phyloP scores from a whole-genome alignment of 768 basidiomycete genomes.

The Neoboletus magnificus region DNA sequence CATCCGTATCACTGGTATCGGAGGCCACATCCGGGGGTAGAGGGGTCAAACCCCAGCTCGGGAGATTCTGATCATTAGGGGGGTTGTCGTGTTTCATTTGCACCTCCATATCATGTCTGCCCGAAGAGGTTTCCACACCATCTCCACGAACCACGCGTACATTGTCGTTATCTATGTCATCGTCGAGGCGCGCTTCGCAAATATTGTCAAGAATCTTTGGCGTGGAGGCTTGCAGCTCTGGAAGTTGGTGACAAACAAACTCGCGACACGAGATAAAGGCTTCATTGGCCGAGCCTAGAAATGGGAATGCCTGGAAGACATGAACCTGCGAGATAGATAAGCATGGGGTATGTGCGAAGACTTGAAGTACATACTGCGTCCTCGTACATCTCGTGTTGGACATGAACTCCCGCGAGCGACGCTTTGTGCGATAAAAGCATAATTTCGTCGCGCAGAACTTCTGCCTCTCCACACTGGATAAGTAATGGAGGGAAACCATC shows the following conservation, averaged over 20 bases:
- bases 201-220: constrained; percentile 51
- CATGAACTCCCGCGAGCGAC: constrained; percentile 76
- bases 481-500: constrained; percentile 83
- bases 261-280: constrained; percentile 69
- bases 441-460: constrained; percentile 93
- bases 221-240: constrained; percentile 46
- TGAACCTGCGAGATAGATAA: constrained; percentile 55
- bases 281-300: constrained; percentile 59
- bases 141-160: constrained; percentile 72
- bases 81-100: constrained; percentile 29
- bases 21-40: background rate
- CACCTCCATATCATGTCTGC: constrained; percentile 40
- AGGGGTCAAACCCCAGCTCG: constrained; percentile 48
- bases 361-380: constrained; percentile 64
- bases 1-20: background rate
- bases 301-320: constrained; percentile 88
- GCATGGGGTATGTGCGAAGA: background rate
- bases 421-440: constrained; percentile 93
- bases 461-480: constrained; percentile 90
- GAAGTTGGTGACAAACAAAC: constrained; percentile 62
- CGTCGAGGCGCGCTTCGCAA: constrained; percentile 59
- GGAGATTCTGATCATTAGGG: constrained; percentile 37
- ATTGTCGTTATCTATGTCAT: constrained; percentile 67
- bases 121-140: constrained; percentile 52
- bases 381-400: constrained; percentile 85